These are phyloP conservation scores for Microbotryum intermedium DNA, from an alignment of 1,284 basidiomycete genomes.

Conservation along the genomic window DNA sequence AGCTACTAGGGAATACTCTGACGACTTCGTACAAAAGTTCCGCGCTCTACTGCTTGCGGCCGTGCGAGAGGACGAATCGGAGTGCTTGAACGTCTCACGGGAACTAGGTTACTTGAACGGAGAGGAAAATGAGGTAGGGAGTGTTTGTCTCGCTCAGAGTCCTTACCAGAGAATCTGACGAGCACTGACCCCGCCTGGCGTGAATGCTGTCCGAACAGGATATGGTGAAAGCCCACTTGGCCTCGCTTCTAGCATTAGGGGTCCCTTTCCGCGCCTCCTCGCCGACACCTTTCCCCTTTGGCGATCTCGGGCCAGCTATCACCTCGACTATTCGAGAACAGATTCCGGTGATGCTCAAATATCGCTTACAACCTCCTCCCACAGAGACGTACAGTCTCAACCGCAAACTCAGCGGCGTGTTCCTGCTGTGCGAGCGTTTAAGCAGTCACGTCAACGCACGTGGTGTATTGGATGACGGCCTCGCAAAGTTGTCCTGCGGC, in stretches of 20 bases:
- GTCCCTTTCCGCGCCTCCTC: slow-evolving; percentile 63
- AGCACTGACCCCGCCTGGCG: not conserved
- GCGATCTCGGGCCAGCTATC: slow-evolving; percentile 48
- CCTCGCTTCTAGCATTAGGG: slow-evolving; percentile 66
- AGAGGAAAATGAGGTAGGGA: slow-evolving; percentile 64
- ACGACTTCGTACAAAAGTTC: slow-evolving; percentile 84
- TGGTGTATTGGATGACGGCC: slow-evolving; percentile 63
- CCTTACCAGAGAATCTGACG: not conserved
- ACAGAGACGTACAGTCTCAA: slow-evolving; percentile 92
- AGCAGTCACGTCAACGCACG: slow-evolving; percentile 66
- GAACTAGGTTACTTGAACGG: slow-evolving; percentile 85
- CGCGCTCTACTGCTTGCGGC: slow-evolving; percentile 70
- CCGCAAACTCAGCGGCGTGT: slow-evolving; percentile 86
- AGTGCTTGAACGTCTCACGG: slow-evolving; percentile 64
- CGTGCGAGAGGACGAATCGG: slow-evolving; percentile 57
- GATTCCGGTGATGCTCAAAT: slow-evolving; percentile 84
- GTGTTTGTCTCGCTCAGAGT: not conserved
- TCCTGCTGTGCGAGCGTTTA: slow-evolving; percentile 78
- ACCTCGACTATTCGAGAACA: slow-evolving; percentile 64
- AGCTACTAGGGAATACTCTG: slow-evolving; percentile 77
- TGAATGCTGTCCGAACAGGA: slow-evolving; percentile 44
- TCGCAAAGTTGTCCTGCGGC: too few relatives aligned
- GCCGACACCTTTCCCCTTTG: slow-evolving; percentile 58
- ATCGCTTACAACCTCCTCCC: slow-evolving; percentile 85
- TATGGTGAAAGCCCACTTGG: slow-evolving; percentile 83